Percentiles rank a stretch among this genome's conserved stretches.
Evolutionary conservation across 2,329 filamentous ascomycete genomes (phyloP).

Genomic region (Exophiala aquamarina): DNA sequence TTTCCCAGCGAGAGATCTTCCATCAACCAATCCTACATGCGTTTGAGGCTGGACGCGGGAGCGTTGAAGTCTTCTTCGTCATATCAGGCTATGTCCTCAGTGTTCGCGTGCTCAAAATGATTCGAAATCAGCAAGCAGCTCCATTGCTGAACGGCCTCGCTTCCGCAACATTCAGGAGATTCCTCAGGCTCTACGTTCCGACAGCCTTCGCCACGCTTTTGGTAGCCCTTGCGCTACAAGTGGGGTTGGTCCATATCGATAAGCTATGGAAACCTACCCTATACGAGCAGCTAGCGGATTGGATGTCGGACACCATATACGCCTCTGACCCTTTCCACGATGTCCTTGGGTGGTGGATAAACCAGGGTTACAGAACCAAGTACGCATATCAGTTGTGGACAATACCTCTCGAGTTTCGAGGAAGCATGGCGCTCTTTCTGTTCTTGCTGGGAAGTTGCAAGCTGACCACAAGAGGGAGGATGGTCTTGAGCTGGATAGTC

Average conservation of each 20-base stretch:
- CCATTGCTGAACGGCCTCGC: constrained; percentile 6
- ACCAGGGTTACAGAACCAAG: too few relatives aligned
- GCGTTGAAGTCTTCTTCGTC: constrained; percentile 57
- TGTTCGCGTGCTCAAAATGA: constrained; percentile 47
- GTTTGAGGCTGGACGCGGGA: constrained; percentile 36
- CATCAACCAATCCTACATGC: constrained; percentile 38
- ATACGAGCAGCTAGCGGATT: too few relatives aligned
- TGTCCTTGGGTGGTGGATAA: too few relatives aligned
- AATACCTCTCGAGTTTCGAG: constrained; percentile 4
- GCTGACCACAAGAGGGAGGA: not conserved
- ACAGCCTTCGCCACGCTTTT: constrained; percentile 35
- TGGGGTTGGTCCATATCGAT: not conserved
- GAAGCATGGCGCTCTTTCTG: constrained; percentile 2
- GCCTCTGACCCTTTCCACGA: too few relatives aligned
- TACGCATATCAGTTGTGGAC: not conserved
- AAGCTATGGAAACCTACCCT: too few relatives aligned
- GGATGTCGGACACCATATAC: too few relatives aligned
- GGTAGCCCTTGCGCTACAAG: not conserved
- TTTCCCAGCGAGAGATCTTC: not conserved
- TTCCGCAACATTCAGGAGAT: constrained; percentile 36
- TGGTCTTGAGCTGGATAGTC: not conserved
- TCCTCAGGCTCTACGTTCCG: constrained; percentile 35
- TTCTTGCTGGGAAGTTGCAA: constrained; percentile 3
- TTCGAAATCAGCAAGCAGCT: constrained; percentile 3
- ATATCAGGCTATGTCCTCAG: constrained; percentile 60